phyloP scores from a whole-genome alignment of 805 yeast species.

The Isabelozyma pseudorhagii region DNA sequence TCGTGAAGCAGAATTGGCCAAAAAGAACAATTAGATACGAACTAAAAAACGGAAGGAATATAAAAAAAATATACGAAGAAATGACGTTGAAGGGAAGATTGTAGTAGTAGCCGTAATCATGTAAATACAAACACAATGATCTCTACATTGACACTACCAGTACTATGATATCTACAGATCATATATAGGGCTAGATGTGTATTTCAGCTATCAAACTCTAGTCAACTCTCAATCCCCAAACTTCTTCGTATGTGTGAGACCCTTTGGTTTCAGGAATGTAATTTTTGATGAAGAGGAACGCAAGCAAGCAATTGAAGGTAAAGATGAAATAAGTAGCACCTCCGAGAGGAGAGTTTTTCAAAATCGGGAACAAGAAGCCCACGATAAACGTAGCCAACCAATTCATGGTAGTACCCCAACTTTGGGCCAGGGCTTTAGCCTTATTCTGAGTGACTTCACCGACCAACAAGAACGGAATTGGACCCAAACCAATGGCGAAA shows the following conservation, averaged over 20 bases:
- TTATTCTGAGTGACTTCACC: constrained; percentile 83
- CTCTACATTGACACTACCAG: too few relatives aligned
- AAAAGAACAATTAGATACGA: neutral
- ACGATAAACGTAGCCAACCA: constrained; percentile 87
- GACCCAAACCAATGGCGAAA: constrained; percentile 92
- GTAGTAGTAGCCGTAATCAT: too few relatives aligned
- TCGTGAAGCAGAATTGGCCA: constrained; percentile 14
- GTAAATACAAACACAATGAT: too few relatives aligned
- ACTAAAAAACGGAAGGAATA: too few relatives aligned
- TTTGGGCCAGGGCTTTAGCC: constrained; percentile 84
- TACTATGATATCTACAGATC: too few relatives aligned
- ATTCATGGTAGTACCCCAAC: constrained; percentile 87
- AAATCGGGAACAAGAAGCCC: constrained; percentile 77
- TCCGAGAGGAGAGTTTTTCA: constrained; percentile 58
- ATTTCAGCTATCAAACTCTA: neutral
- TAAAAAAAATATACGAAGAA: too few relatives aligned
- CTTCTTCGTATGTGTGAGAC: constrained; percentile 55
- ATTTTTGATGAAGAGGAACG: constrained; percentile 44
- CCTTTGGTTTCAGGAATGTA: constrained; percentile 79
- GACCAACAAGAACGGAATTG: constrained; percentile 87
- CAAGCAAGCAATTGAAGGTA: constrained; percentile 51
- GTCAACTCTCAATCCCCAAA: constrained; percentile 47
- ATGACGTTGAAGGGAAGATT: too few relatives aligned
- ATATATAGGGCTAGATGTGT: too few relatives aligned
- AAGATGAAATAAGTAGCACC: constrained; percentile 77